Conservation (phyloP, 1,284 basidiomycete species). For the Baeospora myosura region DNA sequence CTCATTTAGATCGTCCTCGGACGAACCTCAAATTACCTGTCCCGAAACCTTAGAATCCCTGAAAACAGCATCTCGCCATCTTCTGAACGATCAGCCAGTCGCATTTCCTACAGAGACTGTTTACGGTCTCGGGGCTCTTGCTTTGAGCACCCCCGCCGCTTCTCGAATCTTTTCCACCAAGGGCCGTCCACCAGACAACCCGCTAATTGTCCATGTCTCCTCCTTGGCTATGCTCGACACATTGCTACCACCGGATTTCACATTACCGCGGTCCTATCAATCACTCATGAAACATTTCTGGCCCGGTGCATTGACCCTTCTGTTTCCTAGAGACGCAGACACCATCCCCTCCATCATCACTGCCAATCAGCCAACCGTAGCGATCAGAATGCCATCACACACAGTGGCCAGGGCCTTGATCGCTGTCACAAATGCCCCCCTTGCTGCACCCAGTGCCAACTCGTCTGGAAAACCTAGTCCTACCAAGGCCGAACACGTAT, state of each 20-base stretch:
- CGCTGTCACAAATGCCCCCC: constrained; percentile 62
- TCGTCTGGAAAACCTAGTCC: constrained; percentile 92
- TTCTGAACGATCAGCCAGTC: constrained; percentile 48
- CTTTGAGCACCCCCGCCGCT: constrained; percentile 62
- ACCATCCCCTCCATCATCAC: constrained; percentile 65
- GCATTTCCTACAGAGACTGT: constrained; percentile 98
- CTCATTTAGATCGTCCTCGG: constrained; percentile 34
- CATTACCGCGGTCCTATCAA: constrained; percentile 57
- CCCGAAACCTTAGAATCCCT: constrained; percentile 40
- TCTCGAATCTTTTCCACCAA: constrained; percentile 84
- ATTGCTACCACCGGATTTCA: constrained; percentile 62
- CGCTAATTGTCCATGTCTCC: constrained; percentile 94
- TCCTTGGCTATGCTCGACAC: constrained; percentile 74
- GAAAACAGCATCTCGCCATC: constrained; percentile 39
- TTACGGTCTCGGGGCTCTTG: constrained; percentile 90
- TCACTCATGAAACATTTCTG: constrained; percentile 81
- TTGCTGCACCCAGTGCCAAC: constrained; percentile 96
- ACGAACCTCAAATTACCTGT: constrained; percentile 36
- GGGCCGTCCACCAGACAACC: constrained; percentile 92
- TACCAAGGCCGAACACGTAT: constrained; percentile 85
- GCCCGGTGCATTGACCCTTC: constrained; percentile 90
- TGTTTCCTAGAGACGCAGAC: constrained; percentile 71
- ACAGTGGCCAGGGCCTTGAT: constrained; percentile 90
- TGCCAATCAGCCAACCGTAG: constrained; percentile 78
- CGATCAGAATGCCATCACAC: constrained; percentile 91